Evolutionary conservation across 306 rosid species (phyloP), one percentile per base, ranked within the genome.

Genomic region (Astragalus glycyphyllos): DNA sequence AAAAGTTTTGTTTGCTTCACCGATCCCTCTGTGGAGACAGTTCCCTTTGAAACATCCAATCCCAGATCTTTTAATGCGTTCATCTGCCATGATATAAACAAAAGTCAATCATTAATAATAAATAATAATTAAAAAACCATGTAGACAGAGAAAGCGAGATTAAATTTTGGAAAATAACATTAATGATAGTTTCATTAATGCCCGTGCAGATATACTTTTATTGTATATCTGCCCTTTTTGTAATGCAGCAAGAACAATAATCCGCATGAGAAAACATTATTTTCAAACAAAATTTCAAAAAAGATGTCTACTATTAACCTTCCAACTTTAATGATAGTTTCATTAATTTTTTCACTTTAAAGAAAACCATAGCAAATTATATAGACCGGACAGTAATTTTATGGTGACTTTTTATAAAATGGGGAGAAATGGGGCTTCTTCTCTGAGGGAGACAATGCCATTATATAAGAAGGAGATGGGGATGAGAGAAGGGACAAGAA

Each of bases 41-140:
- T 89, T 80, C 96, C 99, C 84, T 91, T 94, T n/a, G 89, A 81
- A 58, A 91, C 97, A 65, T 85, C 95, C 95, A 94, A 72, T 66
- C 97, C 99, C 88, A 94, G 77, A 69, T 89, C 90, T 69, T 87
- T 89, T 50, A 94, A 75, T 68, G 97, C 96, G 71, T 84, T 94
- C 83, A 94, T 91, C 96, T 94, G 86, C 81, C 74, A 65, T 65
- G 77, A 68, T 59, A 73, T 46, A 65, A 71, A 51, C 62, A 79
- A 77, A 68, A 53, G 64, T 7, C 59, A 73, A 46, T 44, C 16
- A 74, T 58, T 49, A 79, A 58, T 66, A 35, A 65, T n/a, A 14
- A 57, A 41, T 8, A 49, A 7, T 62, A 73, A 48, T 11, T 64
- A 70, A 14, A 47, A 73, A 53, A 65, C 50, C 41, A 73, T 7